Evolutionary conservation across 202 grass and related monocot species (phyloP).

Genomic region (Hordeum pubiflorum): DNA sequence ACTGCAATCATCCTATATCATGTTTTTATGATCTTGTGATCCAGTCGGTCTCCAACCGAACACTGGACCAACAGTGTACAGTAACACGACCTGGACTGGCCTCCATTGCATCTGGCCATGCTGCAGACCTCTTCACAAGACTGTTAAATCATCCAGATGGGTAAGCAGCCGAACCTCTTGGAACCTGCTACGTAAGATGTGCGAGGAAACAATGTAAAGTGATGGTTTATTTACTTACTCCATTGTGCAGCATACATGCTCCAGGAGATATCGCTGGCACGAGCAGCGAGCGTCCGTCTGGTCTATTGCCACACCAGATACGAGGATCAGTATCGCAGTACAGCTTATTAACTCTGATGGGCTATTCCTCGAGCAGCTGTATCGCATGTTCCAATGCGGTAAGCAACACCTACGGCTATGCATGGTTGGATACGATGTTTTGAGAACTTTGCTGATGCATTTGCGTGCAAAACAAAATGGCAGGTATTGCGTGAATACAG

Average conservation of each 20-base stretch:
- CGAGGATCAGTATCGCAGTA: slow-evolving; percentile 69
- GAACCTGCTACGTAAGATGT: background rate
- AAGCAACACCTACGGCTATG: slow-evolving; percentile 20
- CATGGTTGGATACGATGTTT: background rate
- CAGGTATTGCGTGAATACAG: slow-evolving; percentile 82
- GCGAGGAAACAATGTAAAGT: background rate
- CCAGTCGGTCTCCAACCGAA: slow-evolving; percentile 87
- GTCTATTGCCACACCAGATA: slow-evolving; percentile 83
- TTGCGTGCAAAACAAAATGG: slow-evolving; percentile 2
- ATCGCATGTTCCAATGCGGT: slow-evolving; percentile 80
- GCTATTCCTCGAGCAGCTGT: slow-evolving; percentile 77
- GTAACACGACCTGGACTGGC: slow-evolving; percentile 92
- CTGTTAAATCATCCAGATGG: slow-evolving; percentile 77
- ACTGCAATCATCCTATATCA: background rate
- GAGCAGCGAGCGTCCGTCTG: slow-evolving; percentile 32
- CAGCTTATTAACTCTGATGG: slow-evolving; percentile 72
- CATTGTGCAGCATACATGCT: slow-evolving; percentile 71
- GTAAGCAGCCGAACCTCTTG: slow-evolving; percentile 32
- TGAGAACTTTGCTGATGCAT: background rate
- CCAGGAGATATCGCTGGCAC: slow-evolving; percentile 64
- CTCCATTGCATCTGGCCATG: slow-evolving; percentile 66
- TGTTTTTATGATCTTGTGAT: slow-evolving; percentile 19
- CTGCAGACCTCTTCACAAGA: slow-evolving; percentile 74
- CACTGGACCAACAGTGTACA: slow-evolving; percentile 94
- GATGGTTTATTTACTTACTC: background rate